These are phyloP conservation scores for Microbotryum lychnidis-dioicae DNA, from an alignment of 1,284 basidiomycete genomes.

Conservation along the genomic window DNA sequence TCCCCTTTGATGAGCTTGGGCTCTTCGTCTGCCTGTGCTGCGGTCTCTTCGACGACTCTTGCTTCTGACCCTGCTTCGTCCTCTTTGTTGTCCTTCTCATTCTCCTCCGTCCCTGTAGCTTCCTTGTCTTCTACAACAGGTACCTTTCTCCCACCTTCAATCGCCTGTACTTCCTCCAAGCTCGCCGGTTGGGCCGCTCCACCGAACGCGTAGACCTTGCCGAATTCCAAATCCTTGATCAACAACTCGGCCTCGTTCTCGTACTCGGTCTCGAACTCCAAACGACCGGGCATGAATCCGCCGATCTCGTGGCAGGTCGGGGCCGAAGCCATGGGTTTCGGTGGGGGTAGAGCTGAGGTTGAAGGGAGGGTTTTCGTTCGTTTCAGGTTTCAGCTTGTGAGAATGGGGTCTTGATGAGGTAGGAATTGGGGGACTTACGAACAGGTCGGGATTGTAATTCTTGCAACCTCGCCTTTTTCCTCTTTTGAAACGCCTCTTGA, in stretches of 20 bases:
- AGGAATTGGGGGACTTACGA: constrained; percentile 37
- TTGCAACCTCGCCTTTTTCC: constrained; percentile 77
- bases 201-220: constrained; percentile 71
- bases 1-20: no score
- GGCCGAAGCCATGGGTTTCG: constrained; percentile 73
- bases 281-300: constrained; percentile 86
- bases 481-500: constrained; percentile 71
- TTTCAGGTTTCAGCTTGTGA: constrained; percentile 23
- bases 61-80: constrained; percentile 42
- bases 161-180: constrained; percentile 30
- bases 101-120: not conserved
- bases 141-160: constrained; percentile 44
- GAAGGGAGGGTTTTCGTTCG: not conserved
- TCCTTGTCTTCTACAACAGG: constrained; percentile 42
- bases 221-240: constrained; percentile 95
- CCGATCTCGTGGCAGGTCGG: constrained; percentile 91
- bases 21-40: no score
- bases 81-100: not conserved
- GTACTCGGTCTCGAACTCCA: constrained; percentile 87
- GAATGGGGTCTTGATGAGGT: constrained; percentile 42
- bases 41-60: constrained; percentile 49
- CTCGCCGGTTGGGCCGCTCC: constrained; percentile 67
- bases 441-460: constrained; percentile 45
- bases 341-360: constrained; percentile 39
- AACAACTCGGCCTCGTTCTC: constrained; percentile 87